Evolutionary conservation across 1,139 yeast species (phyloP).

Genomic region (Yamadazyma aaseri): DNA sequence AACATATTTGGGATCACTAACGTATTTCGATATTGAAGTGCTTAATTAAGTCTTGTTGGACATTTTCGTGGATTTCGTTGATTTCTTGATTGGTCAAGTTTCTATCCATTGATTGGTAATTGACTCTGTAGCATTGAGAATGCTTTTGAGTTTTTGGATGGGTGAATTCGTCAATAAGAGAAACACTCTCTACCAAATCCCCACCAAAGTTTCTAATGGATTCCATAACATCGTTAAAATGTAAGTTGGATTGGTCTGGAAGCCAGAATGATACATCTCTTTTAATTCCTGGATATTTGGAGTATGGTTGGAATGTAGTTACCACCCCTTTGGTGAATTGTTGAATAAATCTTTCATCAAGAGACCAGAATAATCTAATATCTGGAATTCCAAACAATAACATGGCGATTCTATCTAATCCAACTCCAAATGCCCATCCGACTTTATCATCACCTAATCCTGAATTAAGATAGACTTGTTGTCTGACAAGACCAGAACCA

Average conservation of each 20-base stretch:
- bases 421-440: slow-evolving; percentile 98
- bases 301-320: slow-evolving; percentile 78
- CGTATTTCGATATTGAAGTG: slow-evolving; percentile 64
- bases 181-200: slow-evolving; percentile 85
- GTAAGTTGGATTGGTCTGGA: slow-evolving; percentile 49
- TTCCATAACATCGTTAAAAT: slow-evolving; percentile 93
- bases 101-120: slow-evolving; percentile 95
- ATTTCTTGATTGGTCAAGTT: slow-evolving; percentile 81
- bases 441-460: slow-evolving; percentile 60
- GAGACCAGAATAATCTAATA: slow-evolving; percentile 89
- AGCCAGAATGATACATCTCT: slow-evolving; percentile 95
- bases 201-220: slow-evolving; percentile 82
- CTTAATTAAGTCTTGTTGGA: slow-evolving; percentile 53
- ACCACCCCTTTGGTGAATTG: slow-evolving; percentile 73
- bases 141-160: slow-evolving; percentile 79
- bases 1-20: slow-evolving; percentile 18
- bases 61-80: slow-evolving; percentile 64
- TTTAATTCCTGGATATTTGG: slow-evolving; percentile 83
- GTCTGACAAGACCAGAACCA: slow-evolving; percentile 91
- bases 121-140: slow-evolving; percentile 85
- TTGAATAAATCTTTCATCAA: slow-evolving; percentile 68
- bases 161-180: slow-evolving; percentile 72
- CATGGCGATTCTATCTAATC: slow-evolving; percentile 96
- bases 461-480: slow-evolving; percentile 71
- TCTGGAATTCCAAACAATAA: slow-evolving; percentile 92